Evolutionary conservation across 352 stramenopile species (phyloP).

Genomic region (Peronospora destructor): DNA sequence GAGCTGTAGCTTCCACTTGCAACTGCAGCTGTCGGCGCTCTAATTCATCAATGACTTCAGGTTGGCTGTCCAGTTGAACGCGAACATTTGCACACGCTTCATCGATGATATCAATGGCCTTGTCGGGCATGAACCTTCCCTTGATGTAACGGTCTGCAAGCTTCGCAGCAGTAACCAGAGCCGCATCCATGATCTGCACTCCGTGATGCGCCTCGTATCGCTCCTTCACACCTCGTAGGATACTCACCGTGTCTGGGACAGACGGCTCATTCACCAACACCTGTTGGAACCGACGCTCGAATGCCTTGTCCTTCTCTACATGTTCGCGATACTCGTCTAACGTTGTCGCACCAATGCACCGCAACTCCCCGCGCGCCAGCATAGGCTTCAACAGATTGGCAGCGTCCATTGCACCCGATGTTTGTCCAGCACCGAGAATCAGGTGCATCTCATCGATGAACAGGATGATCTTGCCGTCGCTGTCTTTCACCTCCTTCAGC

Average conservation of each 20-base stretch:
- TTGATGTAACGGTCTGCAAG: slow-evolving; percentile 92
- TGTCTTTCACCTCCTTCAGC: slow-evolving; percentile 90
- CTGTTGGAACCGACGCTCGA: slow-evolving; percentile 97
- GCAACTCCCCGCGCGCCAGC: slow-evolving; percentile 92
- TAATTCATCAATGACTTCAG: slow-evolving; percentile 94
- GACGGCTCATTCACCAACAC: slow-evolving; percentile 92
- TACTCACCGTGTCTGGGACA: slow-evolving; percentile 93
- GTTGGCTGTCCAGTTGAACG: slow-evolving; percentile 92
- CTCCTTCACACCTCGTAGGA: slow-evolving; percentile 93
- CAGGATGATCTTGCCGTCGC: slow-evolving; percentile 94
- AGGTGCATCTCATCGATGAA: slow-evolving; percentile 99
- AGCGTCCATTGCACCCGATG: slow-evolving; percentile 92
- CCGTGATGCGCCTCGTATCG: slow-evolving; percentile 97
- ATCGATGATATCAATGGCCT: slow-evolving; percentile 93
- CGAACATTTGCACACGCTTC: slow-evolving; percentile 89
- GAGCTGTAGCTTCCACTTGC: slow-evolving; percentile 91
- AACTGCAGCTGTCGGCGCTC: slow-evolving; percentile 92
- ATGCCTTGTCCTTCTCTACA: slow-evolving; percentile 97
- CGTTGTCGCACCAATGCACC: slow-evolving; percentile 97
- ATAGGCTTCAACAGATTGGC: slow-evolving; percentile 98
- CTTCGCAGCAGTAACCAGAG: slow-evolving; percentile 91
- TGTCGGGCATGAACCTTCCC: slow-evolving; percentile 89
- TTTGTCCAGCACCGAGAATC: slow-evolving; percentile 92
- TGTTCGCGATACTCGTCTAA: slow-evolving; percentile 96
- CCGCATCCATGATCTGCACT: slow-evolving; percentile 91